phyloP scores from a whole-genome alignment of 495 filamentous ascomycete species.

The Articulospora tetracladia region DNA sequence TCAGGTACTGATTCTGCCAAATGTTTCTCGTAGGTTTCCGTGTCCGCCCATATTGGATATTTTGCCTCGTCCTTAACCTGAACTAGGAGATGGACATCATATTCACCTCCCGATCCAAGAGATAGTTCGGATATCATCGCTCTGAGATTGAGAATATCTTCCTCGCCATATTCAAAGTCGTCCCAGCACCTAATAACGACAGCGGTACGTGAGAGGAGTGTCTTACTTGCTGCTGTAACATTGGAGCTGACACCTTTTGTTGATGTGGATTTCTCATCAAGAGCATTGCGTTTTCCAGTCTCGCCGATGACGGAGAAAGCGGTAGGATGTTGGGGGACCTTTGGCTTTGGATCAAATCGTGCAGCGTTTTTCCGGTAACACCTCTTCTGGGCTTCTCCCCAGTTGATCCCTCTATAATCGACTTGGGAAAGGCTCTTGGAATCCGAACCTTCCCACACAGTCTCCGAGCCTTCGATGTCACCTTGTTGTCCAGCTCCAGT shows the following conservation, averaged over 20 bases:
- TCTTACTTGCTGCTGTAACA: constrained; percentile 25
- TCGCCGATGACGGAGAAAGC: constrained; percentile 8
- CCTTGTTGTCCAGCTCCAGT: constrained; percentile 75
- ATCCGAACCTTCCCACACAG: constrained; percentile 60
- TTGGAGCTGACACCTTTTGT: neutral
- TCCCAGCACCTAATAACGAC: constrained; percentile 74
- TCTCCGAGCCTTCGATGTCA: constrained; percentile 69
- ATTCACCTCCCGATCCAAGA: constrained; percentile 73
- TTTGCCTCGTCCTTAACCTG: constrained; percentile 64
- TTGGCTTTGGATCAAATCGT: constrained; percentile 48
- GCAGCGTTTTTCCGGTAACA: constrained; percentile 67
- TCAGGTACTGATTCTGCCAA: constrained; percentile 71
- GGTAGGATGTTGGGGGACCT: neutral
- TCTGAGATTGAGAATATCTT: constrained; percentile 68
- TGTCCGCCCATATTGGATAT: constrained; percentile 61
- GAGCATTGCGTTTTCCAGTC: neutral
- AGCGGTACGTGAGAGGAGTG: constrained; percentile 56
- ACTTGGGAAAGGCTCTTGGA: constrained; percentile 46
- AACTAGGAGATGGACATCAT: constrained; percentile 75
- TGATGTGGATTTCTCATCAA: neutral
- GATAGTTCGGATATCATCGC: constrained; percentile 73
- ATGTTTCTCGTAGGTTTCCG: constrained; percentile 47
- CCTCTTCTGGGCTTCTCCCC: constrained; percentile 68
- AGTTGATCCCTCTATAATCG: constrained; percentile 69
- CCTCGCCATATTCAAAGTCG: constrained; percentile 61